Evolutionary conservation across 2,329 filamentous ascomycete genomes (phyloP).

Genomic region (Aschersonia sp.): DNA sequence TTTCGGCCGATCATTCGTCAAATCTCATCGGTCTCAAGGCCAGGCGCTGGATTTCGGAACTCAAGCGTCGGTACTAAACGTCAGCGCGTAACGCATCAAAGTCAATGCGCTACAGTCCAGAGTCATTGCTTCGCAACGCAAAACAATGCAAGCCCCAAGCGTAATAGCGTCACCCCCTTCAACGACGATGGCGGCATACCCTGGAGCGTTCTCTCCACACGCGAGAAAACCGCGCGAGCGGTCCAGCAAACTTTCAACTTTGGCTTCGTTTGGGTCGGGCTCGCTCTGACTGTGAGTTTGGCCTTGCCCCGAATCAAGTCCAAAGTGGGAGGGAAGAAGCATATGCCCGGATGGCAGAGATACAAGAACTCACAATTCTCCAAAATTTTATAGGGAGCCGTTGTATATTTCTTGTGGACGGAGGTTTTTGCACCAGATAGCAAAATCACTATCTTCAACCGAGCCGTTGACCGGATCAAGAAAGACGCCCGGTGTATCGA

Average conservation of each 20-base stretch:
- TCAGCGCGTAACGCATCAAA: too few species aligned
- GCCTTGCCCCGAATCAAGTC: too few species aligned
- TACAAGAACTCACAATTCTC: background rate
- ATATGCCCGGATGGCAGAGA: background rate
- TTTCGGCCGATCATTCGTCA: too few species aligned
- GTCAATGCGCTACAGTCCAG: background rate
- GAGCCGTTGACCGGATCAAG: constrained; percentile 66
- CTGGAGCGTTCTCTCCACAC: constrained; percentile 61
- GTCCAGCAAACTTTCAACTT: constrained; percentile 90
- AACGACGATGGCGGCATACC: constrained; percentile 73
- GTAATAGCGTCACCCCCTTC: constrained; percentile 64
- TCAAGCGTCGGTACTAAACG: too few species aligned
- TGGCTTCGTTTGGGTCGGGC: constrained; percentile 57
- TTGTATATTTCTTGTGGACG: constrained; percentile 62
- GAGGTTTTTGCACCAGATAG: constrained; percentile 78
- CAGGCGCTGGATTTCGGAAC: too few species aligned
- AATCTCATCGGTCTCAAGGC: too few species aligned
- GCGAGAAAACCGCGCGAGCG: constrained; percentile 70
- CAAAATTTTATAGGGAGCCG: constrained; percentile 41
- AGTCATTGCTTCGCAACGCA: constrained; percentile 43
- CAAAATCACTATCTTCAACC: constrained; percentile 79
- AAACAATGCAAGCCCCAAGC: constrained; percentile 31
- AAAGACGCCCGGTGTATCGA: constrained; percentile 55
- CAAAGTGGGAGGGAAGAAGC: background rate
- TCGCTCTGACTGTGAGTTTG: constrained; percentile 54